Conservation (phyloP, 2,329 filamentous ascomycete genomes). For the Ophiostoma sp. region DNA sequence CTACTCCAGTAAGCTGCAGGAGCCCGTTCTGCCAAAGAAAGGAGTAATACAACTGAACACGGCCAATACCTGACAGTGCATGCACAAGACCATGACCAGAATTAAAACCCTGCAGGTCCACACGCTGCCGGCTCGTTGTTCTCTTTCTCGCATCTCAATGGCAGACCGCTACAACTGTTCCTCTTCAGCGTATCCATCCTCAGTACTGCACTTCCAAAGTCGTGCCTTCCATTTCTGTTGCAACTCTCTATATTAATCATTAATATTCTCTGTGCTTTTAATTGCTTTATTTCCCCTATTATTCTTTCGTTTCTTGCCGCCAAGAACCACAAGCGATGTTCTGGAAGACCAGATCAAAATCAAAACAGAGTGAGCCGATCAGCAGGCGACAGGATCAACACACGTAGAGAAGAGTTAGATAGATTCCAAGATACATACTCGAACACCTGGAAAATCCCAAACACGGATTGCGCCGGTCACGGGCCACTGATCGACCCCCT, state of each 20-base stretch:
- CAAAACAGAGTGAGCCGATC: not conserved
- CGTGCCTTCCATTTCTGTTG: slow-evolving; percentile 9
- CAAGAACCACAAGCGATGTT: slow-evolving; percentile 15
- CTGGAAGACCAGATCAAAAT: slow-evolving; percentile 13
- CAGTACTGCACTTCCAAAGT: not conserved
- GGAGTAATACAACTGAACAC: not conserved
- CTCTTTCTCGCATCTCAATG: not conserved
- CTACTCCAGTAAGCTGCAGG: slow-evolving; percentile 5
- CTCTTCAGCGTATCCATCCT: not conserved
- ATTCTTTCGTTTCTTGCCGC: not conserved
- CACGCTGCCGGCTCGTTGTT: not conserved
- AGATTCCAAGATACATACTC: no score
- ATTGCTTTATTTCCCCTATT: not conserved
- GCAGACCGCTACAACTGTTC: slow-evolving; percentile 1
- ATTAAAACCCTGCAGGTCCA: no score
- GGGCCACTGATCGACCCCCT: slow-evolving; percentile 34
- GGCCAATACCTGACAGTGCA: not conserved
- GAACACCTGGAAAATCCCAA: slow-evolving; percentile 32
- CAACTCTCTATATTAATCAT: not conserved
- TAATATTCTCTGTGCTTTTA: not conserved
- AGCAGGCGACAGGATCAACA: not conserved
- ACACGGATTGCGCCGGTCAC: slow-evolving; percentile 31
- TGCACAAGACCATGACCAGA: no score
- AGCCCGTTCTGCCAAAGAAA: slow-evolving; percentile 1
- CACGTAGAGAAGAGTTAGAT: not conserved